phyloP scores from a whole-genome alignment of 345 rosid species.

The Populus nigra region DNA sequence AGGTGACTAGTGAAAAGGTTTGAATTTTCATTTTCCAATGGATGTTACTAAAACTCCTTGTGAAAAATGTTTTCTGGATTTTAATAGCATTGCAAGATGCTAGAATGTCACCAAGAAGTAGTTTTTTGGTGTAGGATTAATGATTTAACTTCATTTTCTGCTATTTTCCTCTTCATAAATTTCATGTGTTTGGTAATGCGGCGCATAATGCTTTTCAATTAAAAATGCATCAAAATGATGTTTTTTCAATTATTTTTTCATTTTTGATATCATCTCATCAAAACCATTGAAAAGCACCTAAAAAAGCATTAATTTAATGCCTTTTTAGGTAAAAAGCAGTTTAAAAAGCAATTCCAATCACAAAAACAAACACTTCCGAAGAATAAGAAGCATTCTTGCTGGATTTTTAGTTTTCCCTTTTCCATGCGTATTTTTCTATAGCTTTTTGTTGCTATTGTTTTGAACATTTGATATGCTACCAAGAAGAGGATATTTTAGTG shows the following conservation, averaged over 20 bases:
- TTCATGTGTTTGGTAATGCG: too few species aligned
- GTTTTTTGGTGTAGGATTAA: background rate
- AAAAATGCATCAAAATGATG: too few species aligned
- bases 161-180: background rate
- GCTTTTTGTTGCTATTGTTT: background rate
- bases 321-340: too few species aligned
- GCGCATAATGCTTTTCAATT: too few species aligned
- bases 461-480: background rate
- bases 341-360: too few species aligned
- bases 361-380: background rate
- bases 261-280: too few species aligned
- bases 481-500: background rate
- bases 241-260: too few species aligned
- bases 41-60: background rate
- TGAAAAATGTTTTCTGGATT: background rate
- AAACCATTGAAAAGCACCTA: too few species aligned
- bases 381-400: background rate
- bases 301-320: too few species aligned
- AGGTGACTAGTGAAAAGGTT: constrained; percentile 5
- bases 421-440: background rate
- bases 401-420: background rate
- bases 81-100: background rate
- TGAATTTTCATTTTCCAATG: constrained; percentile 5
- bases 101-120: background rate
- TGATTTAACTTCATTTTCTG: background rate